These are phyloP conservation scores for Tolypocladium endophyticum DNA, from an alignment of 2,329 filamentous ascomycete genomes.

Conservation along the genomic window DNA sequence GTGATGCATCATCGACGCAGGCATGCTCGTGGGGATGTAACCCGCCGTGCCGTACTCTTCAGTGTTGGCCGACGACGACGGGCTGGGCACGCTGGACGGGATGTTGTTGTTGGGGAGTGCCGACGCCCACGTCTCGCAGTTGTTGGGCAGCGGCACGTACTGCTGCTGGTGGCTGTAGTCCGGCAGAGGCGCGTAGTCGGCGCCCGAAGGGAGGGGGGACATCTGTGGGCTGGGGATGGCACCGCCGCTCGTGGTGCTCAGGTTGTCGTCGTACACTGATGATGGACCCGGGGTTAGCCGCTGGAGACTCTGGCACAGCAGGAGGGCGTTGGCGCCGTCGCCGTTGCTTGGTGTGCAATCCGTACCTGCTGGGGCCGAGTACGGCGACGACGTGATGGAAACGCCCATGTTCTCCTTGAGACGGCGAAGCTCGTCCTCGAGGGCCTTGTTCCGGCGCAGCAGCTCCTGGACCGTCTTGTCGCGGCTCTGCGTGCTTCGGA, in stretches of 20 bases:
- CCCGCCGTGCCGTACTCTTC: constrained; percentile 32
- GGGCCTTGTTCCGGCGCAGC: constrained; percentile 38
- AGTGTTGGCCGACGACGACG: constrained; percentile 35
- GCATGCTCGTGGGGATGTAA: constrained; percentile 40
- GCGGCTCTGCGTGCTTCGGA: constrained; percentile 40
- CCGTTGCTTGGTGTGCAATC: constrained; percentile 6
- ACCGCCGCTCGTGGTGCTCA: constrained; percentile 24
- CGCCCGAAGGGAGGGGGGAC: constrained; percentile 30
- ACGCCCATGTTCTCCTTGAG: constrained; percentile 35
- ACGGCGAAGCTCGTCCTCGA: constrained; percentile 41
- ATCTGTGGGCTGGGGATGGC: constrained; percentile 32
- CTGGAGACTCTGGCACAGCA: constrained; percentile 1
- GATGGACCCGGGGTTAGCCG: constrained; percentile 12
- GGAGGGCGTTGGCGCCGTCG: constrained; percentile 4
- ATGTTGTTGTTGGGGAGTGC: constrained; percentile 29
- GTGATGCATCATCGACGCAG: constrained; percentile 29
- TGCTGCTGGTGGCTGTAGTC: constrained; percentile 28
- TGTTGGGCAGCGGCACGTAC: constrained; percentile 27
- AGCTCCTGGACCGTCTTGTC: constrained; percentile 42
- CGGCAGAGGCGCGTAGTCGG: constrained; percentile 32
- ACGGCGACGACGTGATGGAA: constrained; percentile 27
- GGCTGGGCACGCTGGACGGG: constrained; percentile 40
- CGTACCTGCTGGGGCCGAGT: constrained; percentile 28
- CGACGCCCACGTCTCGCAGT: constrained; percentile 35
- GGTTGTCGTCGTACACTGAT: constrained; percentile 31